Evolutionary conservation across 306 rosid genomes (phyloP), one percentile per base, ranked within the genome.

Genomic region (Quercus berberidifolia): DNA sequence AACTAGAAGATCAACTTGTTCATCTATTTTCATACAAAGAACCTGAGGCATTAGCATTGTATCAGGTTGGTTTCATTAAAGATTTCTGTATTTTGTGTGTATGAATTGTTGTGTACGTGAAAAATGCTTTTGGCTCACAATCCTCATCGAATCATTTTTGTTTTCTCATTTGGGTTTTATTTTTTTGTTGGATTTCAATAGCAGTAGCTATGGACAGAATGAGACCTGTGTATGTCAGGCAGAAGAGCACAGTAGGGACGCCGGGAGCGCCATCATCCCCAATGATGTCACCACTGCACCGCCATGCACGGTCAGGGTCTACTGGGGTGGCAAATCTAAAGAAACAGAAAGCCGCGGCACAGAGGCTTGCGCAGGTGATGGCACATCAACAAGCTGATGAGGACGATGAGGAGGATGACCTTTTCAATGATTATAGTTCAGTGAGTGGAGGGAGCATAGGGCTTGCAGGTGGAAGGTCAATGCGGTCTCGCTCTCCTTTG

Each of bases 281-380:
- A 25, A 33, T 18, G 49, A 51, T 78, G 65, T 82, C 87, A 23
- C 79, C 92, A 0, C 18, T 73, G 78, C 74, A 78, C 69, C 64
- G 76, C 76, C 76, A 73, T 33, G 6, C 58, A n/a, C 76, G 76
- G 12, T 73, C 76, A 4, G 76, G 76, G 6, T 73, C 76, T 6
- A 11, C 78, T 84, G 95, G 97, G 60, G 12, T 86, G 81, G 60
- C 56, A 1, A 85, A 73, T 41, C 49, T 79, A 28, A 86, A 89
- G 86, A 91, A 90, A 4, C 97, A 86, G 91, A 93, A 91, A 86
- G 98, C 99, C 7, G 98, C 99, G 1, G 99, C 99, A 1, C 97
- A 93, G 74, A 89, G 98, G 84, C 97, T 95, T n/a, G 99, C 97
- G n/a, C 93, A 90, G 78, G 98, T 91, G 49, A 95, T 95, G 99